Base-by-base conservation (phyloP, 2,329 filamentous ascomycete species). In the Pseudogymnoascus sp. region DNA sequence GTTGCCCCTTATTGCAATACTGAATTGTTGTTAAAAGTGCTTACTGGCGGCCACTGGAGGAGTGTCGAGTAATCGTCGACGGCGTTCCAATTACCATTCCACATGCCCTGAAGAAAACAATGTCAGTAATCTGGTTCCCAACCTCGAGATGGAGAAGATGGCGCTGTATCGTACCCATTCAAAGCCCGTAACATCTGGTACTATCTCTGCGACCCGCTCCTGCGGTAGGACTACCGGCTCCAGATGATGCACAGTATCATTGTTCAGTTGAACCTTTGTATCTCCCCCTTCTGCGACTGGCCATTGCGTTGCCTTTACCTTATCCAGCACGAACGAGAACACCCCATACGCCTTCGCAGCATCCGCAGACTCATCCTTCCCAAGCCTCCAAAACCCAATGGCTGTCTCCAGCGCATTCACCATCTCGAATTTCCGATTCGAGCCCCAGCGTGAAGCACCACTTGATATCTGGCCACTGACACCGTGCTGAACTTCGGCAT, bases 271-370 rank as follows among this genome's bases (percentile, higher is more conserved):
- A 33, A 35, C n/a, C 50, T 35, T 56, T 14, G 5, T 1, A 14
- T 56, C 28, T 8, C 7, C 23, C 16, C 3, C 40, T n/a, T 21
- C 38, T 7, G 6, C 10, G 4, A 56, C 59, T 62, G 42, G 28
- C n/a, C 40, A 31, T 47, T 62, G 50, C 50, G 50, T 56, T 18
- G 50, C 25, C 50, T 42, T 60, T 3, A 62, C 53, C 31, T 63
- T 65, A 12, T 42, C 33, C 10, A 65, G 5, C 5, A 66, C 53
- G 7, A 66, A 65, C 4, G 65, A 66, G 38, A 66, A 66, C 44
- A 66, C 47, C 4, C 62, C 64, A 28, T 65, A 53, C 14, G 65
- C 65, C 28, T 65, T 66, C 6, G 65, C 63, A 5, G 64, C 60
- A 23, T 65, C 65, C 6, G 61, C 44, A 47, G 65, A 66, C 8